A percentile compares a stretch with the other conserved stretches of the same genome.
Conservation (phyloP, 106 monocot genomes). For the Dendrobium huoshanense region DNA sequence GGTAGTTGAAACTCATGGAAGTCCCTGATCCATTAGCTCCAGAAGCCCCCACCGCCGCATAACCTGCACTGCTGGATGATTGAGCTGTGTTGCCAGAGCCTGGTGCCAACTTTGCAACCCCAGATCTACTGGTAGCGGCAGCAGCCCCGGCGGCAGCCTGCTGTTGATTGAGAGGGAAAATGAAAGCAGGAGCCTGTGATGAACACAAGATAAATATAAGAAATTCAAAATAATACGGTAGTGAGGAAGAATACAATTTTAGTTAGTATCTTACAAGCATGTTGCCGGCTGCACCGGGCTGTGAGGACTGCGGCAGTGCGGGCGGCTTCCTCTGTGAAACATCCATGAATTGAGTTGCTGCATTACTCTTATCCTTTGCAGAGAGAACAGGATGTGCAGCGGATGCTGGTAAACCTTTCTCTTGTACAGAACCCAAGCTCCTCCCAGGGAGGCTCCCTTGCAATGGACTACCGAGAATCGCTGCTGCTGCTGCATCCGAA, state of each 20-base stretch:
- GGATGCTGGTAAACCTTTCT: constrained; percentile 17
- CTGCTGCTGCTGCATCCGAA: constrained; percentile 24
- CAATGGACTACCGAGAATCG: constrained; percentile 27
- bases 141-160: constrained; percentile 24
- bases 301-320: constrained; percentile 37
- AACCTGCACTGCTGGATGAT: constrained; percentile 20
- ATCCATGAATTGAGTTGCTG: constrained; percentile 20
- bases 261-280: constrained; percentile 50
- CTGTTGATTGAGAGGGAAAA: constrained; percentile 80
- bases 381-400: constrained; percentile 7
- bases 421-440: constrained; percentile 21
- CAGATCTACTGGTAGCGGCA: constrained; percentile 18
- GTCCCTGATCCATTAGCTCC: constrained; percentile 25
- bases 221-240: background rate
- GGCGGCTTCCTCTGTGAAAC: constrained; percentile 49
- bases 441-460: constrained; percentile 43
- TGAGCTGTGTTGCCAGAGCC: constrained; percentile 19
- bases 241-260: background rate
- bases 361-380: constrained; percentile 37
- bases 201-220: constrained; percentile 1
- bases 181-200: constrained; percentile 65
- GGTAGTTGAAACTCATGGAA: constrained; percentile 63
- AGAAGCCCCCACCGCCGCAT: constrained; percentile 9
- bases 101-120: constrained; percentile 15
- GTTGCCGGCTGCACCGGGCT: constrained; percentile 35